A percentile compares a stretch with the other conserved stretches of the same genome.
Conservation (phyloP, 148 eudicot species). For the Limonium bicolor region DNA sequence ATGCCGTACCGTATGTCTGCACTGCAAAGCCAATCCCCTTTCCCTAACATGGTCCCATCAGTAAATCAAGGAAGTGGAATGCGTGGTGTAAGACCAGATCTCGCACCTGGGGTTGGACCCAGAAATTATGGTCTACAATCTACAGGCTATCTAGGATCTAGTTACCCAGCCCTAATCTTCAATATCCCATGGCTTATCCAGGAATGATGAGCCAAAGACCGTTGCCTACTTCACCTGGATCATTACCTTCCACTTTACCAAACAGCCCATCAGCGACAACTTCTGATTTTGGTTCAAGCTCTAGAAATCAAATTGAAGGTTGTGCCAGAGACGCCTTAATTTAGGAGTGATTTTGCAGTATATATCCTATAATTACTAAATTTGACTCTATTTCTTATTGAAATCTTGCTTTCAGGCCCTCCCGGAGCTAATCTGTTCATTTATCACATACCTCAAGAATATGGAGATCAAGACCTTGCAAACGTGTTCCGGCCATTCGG, state of each 20-base stretch:
- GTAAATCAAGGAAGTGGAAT: constrained; percentile 51
- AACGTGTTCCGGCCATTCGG: constrained; percentile 67
- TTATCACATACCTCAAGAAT: constrained; percentile 97
- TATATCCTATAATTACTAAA: too few species aligned
- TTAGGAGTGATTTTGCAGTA: too few species aligned
- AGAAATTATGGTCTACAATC: constrained; percentile 43
- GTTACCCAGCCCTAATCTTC: constrained; percentile 53
- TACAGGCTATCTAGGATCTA: constrained; percentile 36
- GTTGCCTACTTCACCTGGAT: constrained; percentile 37
- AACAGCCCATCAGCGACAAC: constrained; percentile 52
- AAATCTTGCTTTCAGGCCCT: too few species aligned
- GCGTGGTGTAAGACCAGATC: constrained; percentile 52
- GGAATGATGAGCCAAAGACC: constrained; percentile 56
- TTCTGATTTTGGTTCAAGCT: constrained; percentile 44
- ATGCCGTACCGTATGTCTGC: constrained; percentile 71
- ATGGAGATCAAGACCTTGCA: constrained; percentile 76
- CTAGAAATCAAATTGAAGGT: constrained; percentile 82
- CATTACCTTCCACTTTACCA: constrained; percentile 26
- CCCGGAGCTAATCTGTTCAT: constrained; percentile 93
- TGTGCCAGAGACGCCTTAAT: too few species aligned
- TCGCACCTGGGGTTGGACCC: constrained; percentile 44
- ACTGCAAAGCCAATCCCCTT: constrained; percentile 53
- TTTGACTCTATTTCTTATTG: too few species aligned
- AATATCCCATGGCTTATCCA: constrained; percentile 53
- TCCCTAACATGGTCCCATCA: constrained; percentile 31